Conservation (phyloP, 2,329 filamentous ascomycete species). For the Samsoniella hepiali region DNA sequence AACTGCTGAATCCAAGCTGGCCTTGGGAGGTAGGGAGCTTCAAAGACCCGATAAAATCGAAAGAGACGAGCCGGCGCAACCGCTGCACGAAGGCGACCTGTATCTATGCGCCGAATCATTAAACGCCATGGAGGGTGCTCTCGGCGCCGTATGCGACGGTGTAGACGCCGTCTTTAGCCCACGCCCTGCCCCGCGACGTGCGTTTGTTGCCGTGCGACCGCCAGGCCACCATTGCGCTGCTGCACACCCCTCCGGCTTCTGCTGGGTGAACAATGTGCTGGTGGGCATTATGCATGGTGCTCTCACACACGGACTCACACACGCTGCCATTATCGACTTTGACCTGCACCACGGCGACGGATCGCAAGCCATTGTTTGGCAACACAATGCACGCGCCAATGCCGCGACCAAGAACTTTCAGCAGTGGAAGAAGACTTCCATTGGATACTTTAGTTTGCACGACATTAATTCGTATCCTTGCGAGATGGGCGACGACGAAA, state of each 20-base stretch:
- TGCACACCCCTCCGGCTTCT: slow-evolving; percentile 88
- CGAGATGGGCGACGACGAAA: slow-evolving; percentile 87
- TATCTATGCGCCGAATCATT: slow-evolving; percentile 87
- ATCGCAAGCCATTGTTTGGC: slow-evolving; percentile 93
- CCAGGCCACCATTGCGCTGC: slow-evolving; percentile 95
- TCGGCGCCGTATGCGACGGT: slow-evolving; percentile 91
- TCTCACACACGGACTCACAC: slow-evolving; percentile 79
- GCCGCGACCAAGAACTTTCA: slow-evolving; percentile 66
- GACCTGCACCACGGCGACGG: slow-evolving; percentile 91
- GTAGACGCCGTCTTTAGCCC: slow-evolving; percentile 76
- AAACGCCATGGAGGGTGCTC: slow-evolving; percentile 81
- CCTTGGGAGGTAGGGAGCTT: slow-evolving; percentile 74
- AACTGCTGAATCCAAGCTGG: slow-evolving; percentile 72
- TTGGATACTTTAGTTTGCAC: slow-evolving; percentile 95
- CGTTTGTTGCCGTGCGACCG: slow-evolving; percentile 89
- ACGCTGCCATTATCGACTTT: slow-evolving; percentile 91
- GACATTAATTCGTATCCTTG: slow-evolving; percentile 99
- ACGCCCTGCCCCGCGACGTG: slow-evolving; percentile 58
- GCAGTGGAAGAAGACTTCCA: slow-evolving; percentile 75
- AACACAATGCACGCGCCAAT: slow-evolving; percentile 70
- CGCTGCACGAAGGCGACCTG: slow-evolving; percentile 83
- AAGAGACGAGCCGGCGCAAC: slow-evolving; percentile 46
- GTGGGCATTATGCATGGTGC: slow-evolving; percentile 92
- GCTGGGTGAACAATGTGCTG: slow-evolving; percentile 98
- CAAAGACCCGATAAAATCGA: slow-evolving; percentile 60